Evolutionary conservation across 2,329 filamentous ascomycete genomes (phyloP).

Genomic region (Neonectria neomacrospora): DNA sequence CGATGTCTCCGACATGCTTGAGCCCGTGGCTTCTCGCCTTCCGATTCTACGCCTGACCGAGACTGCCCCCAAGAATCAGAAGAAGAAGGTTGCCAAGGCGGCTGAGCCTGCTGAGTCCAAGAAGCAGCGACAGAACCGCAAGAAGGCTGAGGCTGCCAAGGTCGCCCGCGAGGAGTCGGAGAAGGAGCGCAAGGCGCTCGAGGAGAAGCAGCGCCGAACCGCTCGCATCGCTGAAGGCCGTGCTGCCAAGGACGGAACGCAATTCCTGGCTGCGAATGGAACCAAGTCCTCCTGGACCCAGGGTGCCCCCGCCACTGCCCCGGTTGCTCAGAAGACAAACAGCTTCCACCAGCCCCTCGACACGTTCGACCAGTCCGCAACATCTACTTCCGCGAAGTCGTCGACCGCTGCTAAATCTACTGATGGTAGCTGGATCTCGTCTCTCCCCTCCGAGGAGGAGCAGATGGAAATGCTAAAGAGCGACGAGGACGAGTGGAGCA

Average conservation of each 20-base stretch:
- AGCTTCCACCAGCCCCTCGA: constrained; percentile 64
- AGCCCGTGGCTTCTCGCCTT: constrained; percentile 73
- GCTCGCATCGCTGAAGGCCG: constrained; percentile 86
- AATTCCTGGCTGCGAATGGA: constrained; percentile 61
- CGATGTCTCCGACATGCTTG: constrained; percentile 92
- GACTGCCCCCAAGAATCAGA: constrained; percentile 69
- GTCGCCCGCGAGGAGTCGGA: constrained; percentile 80
- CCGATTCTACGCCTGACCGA: constrained; percentile 83
- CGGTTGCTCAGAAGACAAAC: constrained; percentile 47
- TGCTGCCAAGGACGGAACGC: constrained; percentile 81
- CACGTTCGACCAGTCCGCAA: constrained; percentile 61
- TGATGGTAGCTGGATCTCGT: constrained; percentile 59
- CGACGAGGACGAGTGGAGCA: constrained; percentile 67
- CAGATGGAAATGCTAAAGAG: constrained; percentile 68
- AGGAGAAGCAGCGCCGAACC: constrained; percentile 85
- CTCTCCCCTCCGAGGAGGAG: constrained; percentile 70
- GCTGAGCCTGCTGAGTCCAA: constrained; percentile 82
- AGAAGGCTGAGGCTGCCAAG: constrained; percentile 87
- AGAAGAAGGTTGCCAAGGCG: constrained; percentile 70
- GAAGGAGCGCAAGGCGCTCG: constrained; percentile 76
- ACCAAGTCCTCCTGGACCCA: constrained; percentile 58
- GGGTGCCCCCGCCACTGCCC: constrained; percentile 46
- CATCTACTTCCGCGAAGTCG: constrained; percentile 47
- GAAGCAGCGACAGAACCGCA: constrained; percentile 93
- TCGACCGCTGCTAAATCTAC: constrained; percentile 47